Base-by-base conservation (phyloP, 1,284 basidiomycete genomes). In the Malassezia sp. region DNA sequence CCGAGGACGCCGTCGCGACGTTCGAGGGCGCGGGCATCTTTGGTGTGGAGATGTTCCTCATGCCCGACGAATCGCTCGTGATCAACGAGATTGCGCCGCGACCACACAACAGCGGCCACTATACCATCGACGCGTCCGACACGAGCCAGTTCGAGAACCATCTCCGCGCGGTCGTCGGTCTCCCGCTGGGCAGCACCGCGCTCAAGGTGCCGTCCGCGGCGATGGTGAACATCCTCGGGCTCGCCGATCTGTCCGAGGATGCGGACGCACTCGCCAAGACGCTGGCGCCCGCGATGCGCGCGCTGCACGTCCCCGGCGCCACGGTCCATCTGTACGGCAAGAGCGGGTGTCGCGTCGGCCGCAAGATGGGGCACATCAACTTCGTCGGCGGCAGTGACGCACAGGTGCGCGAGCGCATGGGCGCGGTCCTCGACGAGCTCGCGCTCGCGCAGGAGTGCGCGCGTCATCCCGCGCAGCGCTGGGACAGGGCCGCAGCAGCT, bases 21-120 rank as follows among this genome's bases (percentile, higher is more conserved):
- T 79, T 97, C 14, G 67, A 63, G 27, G 91, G 91, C 4, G 91
- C 91, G 2, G 93, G 93, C 14, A 80, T 96, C 22, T 97, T 95
- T 73, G 91, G 90, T 4, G 91, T 97, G 0, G 93, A 97, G 72
- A 87, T 97, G 86, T 99, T 99, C 73, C 74, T 96, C 37, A 78
- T 93, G 77, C 73, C 77, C 22, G 79, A 89, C 64, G 89, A 91
- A 84, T 60, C 61, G 78, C 73, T 97, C 3, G 80, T 83, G 49
- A 78, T 97, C 58, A 97, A 99, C 72, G 93, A 99, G 74, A 95
- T 99, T 54, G 93, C 93, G 0, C 93, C 93, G n/a, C 79, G 93
- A 18, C 91, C 93, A 0, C 93, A 99, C 73, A 99, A 97, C 73
- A 95, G 89, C 8, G 91, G 91, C 0, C 93, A 99, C 71, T 95